Conservation (phyloP, 306 rosid species). For the Inga oerstediana region DNA sequence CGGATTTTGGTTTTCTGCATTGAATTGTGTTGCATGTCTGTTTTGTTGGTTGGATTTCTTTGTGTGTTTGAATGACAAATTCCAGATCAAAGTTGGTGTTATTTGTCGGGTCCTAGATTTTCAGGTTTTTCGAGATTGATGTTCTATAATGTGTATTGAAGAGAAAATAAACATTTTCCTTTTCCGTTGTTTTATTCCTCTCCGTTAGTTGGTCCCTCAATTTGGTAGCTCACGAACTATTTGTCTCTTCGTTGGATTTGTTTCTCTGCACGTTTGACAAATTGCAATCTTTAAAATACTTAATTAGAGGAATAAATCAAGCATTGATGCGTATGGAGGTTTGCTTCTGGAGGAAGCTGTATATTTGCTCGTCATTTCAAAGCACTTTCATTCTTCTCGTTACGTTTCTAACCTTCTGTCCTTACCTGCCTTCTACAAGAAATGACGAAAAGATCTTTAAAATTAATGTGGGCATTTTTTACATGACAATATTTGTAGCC, state of each 20-base stretch:
- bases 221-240: not conserved
- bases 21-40: constrained; percentile 22
- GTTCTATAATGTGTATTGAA: not conserved
- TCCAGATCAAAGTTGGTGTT: not conserved
- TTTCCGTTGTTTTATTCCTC: not conserved
- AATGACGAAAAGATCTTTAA: not conserved
- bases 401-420: not conserved
- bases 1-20: not conserved
- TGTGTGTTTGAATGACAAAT: not conserved
- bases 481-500: not conserved
- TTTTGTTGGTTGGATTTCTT: not conserved
- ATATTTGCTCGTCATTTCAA: not conserved
- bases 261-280: not conserved
- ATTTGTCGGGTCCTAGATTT: not conserved
- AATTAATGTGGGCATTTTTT: not conserved
- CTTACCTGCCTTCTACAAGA: not conserved
- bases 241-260: not conserved
- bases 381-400: not conserved
- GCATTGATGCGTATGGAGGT: not conserved
- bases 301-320: not conserved
- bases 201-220: not conserved
- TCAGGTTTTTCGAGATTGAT: not conserved
- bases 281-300: not conserved
- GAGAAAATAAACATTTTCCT: not conserved
- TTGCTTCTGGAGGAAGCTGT: not conserved